A percentile compares a stretch with the other conserved stretches of the same genome.
Evolutionary conservation across 805 yeast species (phyloP).

Genomic region (Starmerella gropengiesseri): DNA sequence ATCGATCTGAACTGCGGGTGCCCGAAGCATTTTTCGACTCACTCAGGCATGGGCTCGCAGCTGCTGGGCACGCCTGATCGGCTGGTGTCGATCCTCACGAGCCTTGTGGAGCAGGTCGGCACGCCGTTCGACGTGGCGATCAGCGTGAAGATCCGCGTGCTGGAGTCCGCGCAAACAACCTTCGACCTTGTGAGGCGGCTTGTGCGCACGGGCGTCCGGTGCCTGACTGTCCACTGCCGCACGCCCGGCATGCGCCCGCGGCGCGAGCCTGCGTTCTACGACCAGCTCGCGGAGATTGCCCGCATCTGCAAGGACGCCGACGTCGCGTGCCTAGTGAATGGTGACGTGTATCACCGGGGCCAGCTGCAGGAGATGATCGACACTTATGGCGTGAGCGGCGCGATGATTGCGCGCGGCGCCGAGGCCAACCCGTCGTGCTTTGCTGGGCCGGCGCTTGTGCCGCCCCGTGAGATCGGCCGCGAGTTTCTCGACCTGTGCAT

Average conservation of each 20-base stretch:
- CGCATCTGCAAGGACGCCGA: conserved; percentile 48
- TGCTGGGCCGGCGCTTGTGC: conserved; percentile 31
- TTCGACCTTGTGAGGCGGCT: conserved; percentile 46
- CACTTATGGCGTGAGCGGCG: conserved; percentile 55
- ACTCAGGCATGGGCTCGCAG: conserved; percentile 98
- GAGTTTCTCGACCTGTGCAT: conserved; percentile 49
- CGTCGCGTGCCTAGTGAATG: conserved; percentile 73
- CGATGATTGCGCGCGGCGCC: conserved; percentile 89
- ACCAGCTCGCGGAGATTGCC: conserved; percentile 51
- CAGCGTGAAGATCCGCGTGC: conserved; percentile 77
- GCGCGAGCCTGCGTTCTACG: conserved; percentile 68
- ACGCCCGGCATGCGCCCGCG: conserved; percentile 67
- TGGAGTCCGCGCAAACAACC: conserved; percentile 54
- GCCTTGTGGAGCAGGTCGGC: conserved; percentile 72
- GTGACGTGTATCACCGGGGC: conserved; percentile 47
- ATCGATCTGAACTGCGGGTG: conserved; percentile 94
- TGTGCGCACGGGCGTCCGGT: conserved; percentile 68
- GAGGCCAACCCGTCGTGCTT: conserved; percentile 81
- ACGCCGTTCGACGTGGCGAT: conserved; percentile 65
- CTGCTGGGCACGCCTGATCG: conserved; percentile 70
- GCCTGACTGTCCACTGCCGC: conserved; percentile 86
- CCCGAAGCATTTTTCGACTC: conserved; percentile 90
- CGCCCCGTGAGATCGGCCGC: conserved; percentile 45
- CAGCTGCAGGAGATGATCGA: conserved; percentile 46
- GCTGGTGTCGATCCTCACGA: conserved; percentile 54